Evolutionary conservation across 257 asterid species (phyloP).

Genomic region (Galeopsis tetrahit): DNA sequence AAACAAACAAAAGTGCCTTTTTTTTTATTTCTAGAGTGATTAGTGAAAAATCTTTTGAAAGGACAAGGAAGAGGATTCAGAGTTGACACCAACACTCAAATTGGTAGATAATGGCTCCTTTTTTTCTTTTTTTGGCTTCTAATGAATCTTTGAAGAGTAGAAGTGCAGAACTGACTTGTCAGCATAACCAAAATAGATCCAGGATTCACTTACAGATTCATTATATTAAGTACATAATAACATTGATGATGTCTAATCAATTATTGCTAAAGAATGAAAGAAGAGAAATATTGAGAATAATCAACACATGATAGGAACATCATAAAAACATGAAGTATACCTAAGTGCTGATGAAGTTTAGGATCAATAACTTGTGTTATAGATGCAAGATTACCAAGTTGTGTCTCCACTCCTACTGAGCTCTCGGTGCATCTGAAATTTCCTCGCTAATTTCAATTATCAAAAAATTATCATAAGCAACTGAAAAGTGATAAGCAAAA

Average conservation of each 20-base stretch:
- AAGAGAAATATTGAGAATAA: not conserved
- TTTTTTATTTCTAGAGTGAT: conserved; percentile 4
- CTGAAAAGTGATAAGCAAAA: conserved; percentile 29
- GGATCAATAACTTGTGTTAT: conserved; percentile 90
- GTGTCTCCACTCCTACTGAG: conserved; percentile 89
- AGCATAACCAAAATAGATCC: not conserved
- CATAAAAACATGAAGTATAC: conserved; percentile 46
- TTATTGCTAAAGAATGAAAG: conserved; percentile 3
- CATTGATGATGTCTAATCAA: not conserved
- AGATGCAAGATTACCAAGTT: conserved; percentile 83
- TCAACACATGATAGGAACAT: conserved; percentile 25
- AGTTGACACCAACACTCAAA: conserved; percentile 11
- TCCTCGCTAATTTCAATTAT: conserved; percentile 74
- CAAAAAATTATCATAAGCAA: conserved; percentile 36
- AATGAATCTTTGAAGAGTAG: not conserved
- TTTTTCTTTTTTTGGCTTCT: not conserved
- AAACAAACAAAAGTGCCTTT: not conserved
- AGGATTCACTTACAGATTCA: conserved; percentile 13
- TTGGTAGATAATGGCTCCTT: not conserved
- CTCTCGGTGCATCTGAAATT: conserved; percentile 94
- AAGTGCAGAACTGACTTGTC: not conserved
- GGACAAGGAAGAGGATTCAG: not conserved
- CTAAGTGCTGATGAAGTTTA: conserved; percentile 94
- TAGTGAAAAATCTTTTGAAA: not conserved
- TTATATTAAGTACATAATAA: not conserved